phyloP scores from a whole-genome alignment of 164 flowering plant species.

The Malania oleifera region DNA sequence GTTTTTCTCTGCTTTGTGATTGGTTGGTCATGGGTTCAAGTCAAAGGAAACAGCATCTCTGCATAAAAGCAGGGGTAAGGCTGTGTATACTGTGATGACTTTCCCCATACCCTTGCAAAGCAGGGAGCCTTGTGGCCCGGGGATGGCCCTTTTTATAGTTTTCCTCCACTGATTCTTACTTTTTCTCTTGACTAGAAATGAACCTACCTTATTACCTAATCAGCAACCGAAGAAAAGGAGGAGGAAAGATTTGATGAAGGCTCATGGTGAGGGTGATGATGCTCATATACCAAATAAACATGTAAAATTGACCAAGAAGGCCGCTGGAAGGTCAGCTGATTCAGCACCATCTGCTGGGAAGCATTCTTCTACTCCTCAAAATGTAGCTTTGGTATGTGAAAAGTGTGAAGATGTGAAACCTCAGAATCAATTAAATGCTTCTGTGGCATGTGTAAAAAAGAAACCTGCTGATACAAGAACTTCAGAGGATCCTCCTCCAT shows the following conservation, averaged over 20 bases:
- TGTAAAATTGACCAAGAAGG: constrained; percentile 44
- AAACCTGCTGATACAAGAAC: constrained; percentile 40
- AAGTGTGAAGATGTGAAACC: constrained; percentile 34
- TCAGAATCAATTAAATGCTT: constrained; percentile 27
- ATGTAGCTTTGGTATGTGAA: constrained; percentile 23
- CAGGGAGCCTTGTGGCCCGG: too few species aligned
- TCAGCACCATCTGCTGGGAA: constrained; percentile 31
- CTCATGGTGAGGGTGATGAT: constrained; percentile 38
- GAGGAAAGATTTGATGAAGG: constrained; percentile 53
- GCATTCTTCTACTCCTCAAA: constrained; percentile 27
- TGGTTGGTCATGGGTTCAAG: too few species aligned
- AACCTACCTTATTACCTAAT: constrained; percentile 39
- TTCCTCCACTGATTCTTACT: background rate
- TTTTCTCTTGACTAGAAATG: constrained; percentile 32
- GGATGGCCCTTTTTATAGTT: too few species aligned
- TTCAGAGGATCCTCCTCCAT: constrained; percentile 26
- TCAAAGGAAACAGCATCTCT: too few species aligned
- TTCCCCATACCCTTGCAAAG: too few species aligned
- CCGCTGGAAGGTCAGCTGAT: constrained; percentile 27
- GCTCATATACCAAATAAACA: constrained; percentile 42
- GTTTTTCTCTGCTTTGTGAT: too few species aligned
- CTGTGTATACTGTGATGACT: too few species aligned
- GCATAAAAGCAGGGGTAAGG: too few species aligned
- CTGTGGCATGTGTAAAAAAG: constrained; percentile 35
- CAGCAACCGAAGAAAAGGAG: constrained; percentile 82